Percentiles rank a stretch among this genome's conserved stretches.
Conservation (phyloP, 805 yeast genomes). For the Teunomyces stri region DNA sequence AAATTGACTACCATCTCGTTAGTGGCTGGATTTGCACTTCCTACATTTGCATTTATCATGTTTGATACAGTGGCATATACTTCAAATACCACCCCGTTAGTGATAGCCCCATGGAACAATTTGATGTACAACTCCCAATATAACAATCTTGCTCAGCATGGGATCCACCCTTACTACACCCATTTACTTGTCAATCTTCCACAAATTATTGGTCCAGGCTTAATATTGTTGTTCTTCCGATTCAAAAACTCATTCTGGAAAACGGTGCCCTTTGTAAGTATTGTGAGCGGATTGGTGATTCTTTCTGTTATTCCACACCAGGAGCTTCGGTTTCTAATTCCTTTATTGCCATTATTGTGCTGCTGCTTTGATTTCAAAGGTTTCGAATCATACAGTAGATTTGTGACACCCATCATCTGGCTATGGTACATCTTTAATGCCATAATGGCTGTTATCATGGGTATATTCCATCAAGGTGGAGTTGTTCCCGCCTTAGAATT, state of each 20-base stretch:
- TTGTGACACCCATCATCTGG: conserved; percentile 24
- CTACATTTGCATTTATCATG: conserved; percentile 38
- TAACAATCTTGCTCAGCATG: conserved; percentile 70
- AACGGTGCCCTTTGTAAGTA: conserved; percentile 58
- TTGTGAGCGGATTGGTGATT: conserved; percentile 57
- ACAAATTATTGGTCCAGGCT: conserved; percentile 74
- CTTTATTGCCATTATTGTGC: conserved; percentile 69
- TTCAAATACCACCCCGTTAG: conserved; percentile 15
- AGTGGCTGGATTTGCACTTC: conserved; percentile 27
- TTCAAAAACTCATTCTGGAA: conserved; percentile 34
- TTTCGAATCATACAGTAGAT: conserved; percentile 6
- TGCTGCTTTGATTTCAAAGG: conserved; percentile 51
- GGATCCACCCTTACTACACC: conserved; percentile 74
- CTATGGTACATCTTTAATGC: conserved; percentile 68
- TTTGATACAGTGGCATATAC: conserved; percentile 50
- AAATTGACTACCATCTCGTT: conserved; percentile 28
- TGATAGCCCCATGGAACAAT: conserved; percentile 77
- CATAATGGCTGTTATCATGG: conserved; percentile 62
- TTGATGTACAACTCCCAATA: conserved; percentile 61
- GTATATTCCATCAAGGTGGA: conserved; percentile 88
- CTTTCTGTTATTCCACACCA: conserved; percentile 86
- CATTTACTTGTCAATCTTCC: conserved; percentile 79
- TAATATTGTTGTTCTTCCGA: conserved; percentile 45
- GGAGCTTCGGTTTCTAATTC: conserved; percentile 83
- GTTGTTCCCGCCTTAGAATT: conserved; percentile 62